Conservation (phyloP, 2,329 filamentous ascomycete genomes). For the Aureobasidium pullulans region DNA sequence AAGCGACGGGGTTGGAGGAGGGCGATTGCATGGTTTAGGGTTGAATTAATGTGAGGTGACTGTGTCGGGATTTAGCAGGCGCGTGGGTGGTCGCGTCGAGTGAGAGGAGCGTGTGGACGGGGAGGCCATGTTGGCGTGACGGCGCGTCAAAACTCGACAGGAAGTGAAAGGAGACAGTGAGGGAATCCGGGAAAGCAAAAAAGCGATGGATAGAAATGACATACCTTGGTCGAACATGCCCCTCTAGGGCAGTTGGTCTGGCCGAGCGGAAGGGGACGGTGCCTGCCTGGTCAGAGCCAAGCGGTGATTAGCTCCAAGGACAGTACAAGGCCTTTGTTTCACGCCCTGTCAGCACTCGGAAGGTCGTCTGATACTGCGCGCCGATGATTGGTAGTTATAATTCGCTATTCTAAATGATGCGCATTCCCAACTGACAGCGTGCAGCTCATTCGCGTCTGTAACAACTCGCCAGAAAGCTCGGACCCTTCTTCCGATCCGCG, state of each 20-base stretch:
- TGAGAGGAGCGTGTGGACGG: not conserved
- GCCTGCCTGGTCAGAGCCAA: not conserved
- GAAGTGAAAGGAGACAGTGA: not conserved
- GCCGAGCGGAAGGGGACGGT: conserved; percentile 2
- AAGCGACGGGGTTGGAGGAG: not conserved
- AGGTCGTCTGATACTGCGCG: not conserved
- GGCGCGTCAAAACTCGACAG: not conserved
- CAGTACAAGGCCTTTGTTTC: conserved; percentile 10
- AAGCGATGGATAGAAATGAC: not conserved
- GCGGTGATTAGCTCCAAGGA: not conserved
- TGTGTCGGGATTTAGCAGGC: conserved; percentile 2
- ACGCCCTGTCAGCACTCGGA: conserved; percentile 5
- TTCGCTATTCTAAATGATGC: conserved; percentile 2
- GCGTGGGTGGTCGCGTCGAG: conserved; percentile 10
- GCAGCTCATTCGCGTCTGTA: not conserved
- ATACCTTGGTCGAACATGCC: conserved; percentile 13
- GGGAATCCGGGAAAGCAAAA: not conserved
- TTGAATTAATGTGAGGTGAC: not conserved
- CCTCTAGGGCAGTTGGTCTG: conserved; percentile 6
- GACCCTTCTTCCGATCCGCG: not conserved
- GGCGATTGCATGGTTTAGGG: conserved; percentile 13
- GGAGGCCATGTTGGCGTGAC: not conserved
- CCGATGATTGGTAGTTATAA: conserved; percentile 2
- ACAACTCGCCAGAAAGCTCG: not conserved
- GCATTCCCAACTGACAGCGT: conserved; percentile 1